phyloP scores from a whole-genome alignment of 2,329 filamentous ascomycete species.

The Alternaria sp. region DNA sequence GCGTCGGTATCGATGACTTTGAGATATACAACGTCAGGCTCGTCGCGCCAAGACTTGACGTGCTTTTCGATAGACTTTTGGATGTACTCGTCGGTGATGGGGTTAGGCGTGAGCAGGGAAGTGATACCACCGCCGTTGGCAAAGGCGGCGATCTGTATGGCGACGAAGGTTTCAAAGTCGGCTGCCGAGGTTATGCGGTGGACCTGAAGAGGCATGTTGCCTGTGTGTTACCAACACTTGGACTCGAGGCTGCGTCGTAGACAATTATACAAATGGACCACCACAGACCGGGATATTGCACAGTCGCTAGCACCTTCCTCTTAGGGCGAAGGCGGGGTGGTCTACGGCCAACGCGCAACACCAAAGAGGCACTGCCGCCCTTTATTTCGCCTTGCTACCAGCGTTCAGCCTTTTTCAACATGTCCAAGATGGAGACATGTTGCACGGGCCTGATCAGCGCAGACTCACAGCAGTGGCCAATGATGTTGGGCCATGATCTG shows the following conservation, averaged over 20 bases:
- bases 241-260: not conserved
- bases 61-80: constrained; percentile 31
- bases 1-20: constrained; percentile 45
- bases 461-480: not conserved
- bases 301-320: constrained; percentile 7
- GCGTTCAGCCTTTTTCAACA: not conserved
- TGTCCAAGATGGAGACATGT: not conserved
- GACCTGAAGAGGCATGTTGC: constrained; percentile 45
- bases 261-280: not conserved
- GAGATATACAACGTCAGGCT: constrained; percentile 36
- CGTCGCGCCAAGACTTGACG: constrained; percentile 30
- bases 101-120: constrained; percentile 24
- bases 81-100: constrained; percentile 23
- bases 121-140: constrained; percentile 34
- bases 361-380: constrained; percentile 14
- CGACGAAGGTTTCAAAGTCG: constrained; percentile 38
- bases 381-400: not conserved
- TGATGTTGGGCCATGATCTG: not conserved
- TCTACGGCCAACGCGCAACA: not conserved
- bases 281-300: not conserved
- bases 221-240: not conserved
- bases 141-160: constrained; percentile 40
- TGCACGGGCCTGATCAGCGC: not conserved
- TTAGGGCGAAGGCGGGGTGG: constrained; percentile 4
- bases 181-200: constrained; percentile 26